Base-by-base conservation (phyloP, 352 stramenopile species). In the Pythium dissotocum region DNA sequence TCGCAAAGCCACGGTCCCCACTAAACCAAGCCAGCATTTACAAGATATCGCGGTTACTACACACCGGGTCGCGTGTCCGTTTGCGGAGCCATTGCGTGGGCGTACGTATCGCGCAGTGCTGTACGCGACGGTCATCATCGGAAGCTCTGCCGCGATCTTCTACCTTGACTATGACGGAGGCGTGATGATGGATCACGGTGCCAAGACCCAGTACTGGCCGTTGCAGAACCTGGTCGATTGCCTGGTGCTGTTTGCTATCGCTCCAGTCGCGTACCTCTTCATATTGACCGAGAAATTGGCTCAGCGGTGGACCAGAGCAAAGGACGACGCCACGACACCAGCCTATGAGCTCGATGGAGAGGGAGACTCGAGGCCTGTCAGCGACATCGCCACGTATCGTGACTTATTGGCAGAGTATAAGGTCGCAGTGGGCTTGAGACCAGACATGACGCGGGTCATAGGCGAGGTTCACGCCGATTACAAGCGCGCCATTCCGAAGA, bases 121-220 rank as follows among this genome's bases (percentile, higher is more conserved):
- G 13, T 65, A 63, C 38, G 16, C 61, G 33, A 67, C 60, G 2
- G 53, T 76, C 2, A 63, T 77, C 28, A 38, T 76, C 52, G 65
- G 63, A 2, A 56, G 59, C 24, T 53, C 46, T 14, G 35, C 38
- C n/a, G 28, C 52, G n/a, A 54, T 71, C 30, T 26, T 62, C 58
- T 53, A 62, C 38, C 44, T 79, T 14, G 70, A 76, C 40, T 78
- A 65, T 33, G 68, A 65, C 24, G 68, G 73, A 42, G 73, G 73
- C 6, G 46, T 67, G 12, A 65, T 78, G 40, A 66, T 70, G 44
- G 36, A 70, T 4, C 51, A 69, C 32, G 73, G 64, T 2, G 33
- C 63, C 14, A 64, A 73, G 58, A 65, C 75, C n/a, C 64, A 80
- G 59, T 73, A 75, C 54, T 80, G 75, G 75, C 68, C 69, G 33